Evolutionary conservation across 257 asterid species (phyloP).

Genomic region (Asclepias syriaca): DNA sequence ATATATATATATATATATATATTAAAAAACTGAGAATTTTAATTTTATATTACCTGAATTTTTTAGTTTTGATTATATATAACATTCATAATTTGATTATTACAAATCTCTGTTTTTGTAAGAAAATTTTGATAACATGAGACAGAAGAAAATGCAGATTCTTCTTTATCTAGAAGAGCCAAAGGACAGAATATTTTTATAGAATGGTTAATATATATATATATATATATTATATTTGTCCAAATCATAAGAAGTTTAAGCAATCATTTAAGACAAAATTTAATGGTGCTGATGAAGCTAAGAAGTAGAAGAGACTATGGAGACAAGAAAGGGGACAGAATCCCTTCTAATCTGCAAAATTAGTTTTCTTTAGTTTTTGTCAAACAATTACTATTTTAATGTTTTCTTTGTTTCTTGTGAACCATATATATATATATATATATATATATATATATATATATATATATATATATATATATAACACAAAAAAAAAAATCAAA

Average conservation of each 20-base stretch:
- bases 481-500: no score
- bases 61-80: no score
- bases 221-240: no score
- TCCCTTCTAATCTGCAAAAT: slow-evolving; percentile 22
- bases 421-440: background rate
- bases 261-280: background rate
- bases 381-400: slow-evolving; percentile 2
- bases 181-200: background rate
- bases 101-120: no score
- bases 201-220: background rate
- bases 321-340: slow-evolving; percentile 17
- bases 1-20: no score
- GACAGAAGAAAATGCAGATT: background rate
- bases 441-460: no score
- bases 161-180: background rate
- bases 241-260: background rate
- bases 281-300: slow-evolving; percentile 8
- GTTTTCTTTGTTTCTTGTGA: background rate
- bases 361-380: background rate
- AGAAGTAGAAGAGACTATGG: background rate
- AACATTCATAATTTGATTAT: no score
- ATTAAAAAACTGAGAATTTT: no score
- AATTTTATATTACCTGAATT: background rate
- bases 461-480: no score
- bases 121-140: background rate